Evolutionary conservation across 306 rosid genomes (phyloP).

Genomic region (Hippophae gyantsensis): DNA sequence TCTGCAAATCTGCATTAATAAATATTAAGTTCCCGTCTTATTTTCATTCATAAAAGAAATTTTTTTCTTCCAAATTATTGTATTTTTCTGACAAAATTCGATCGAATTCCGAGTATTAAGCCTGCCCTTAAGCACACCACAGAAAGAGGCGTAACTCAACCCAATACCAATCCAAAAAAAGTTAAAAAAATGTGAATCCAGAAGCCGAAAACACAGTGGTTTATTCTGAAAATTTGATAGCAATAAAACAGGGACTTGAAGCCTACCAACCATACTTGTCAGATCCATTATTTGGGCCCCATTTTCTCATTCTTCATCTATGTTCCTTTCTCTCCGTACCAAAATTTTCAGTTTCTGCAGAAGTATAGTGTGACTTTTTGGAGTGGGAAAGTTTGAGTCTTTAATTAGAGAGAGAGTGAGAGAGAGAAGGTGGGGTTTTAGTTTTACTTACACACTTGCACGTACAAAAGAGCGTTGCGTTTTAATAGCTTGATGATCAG

Average conservation of each 20-base stretch:
- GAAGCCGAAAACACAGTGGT: constrained; percentile 29
- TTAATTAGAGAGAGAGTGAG: constrained; percentile 5
- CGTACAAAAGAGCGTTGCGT: constrained; percentile 2
- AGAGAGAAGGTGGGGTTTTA: not conserved
- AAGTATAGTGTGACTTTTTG: constrained; percentile 20
- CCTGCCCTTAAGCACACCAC: not conserved
- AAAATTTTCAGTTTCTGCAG: constrained; percentile 35
- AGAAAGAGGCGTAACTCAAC: no score
- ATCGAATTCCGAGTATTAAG: no score
- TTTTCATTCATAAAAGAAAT: no score
- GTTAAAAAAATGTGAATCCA: constrained; percentile 23
- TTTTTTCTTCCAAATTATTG: no score
- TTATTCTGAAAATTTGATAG: constrained; percentile 22
- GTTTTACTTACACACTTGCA: not conserved
- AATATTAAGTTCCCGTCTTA: no score
- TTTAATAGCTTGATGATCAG: constrained; percentile 16
- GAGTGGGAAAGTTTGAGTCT: constrained; percentile 8
- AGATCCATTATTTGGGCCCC: constrained; percentile 66
- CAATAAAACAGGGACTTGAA: constrained; percentile 44
- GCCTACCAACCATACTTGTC: constrained; percentile 54
- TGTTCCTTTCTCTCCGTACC: constrained; percentile 46
- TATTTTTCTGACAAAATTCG: no score
- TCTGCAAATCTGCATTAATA: no score
- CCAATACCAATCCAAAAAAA: not conserved
- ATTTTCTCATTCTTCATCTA: constrained; percentile 28